phyloP scores from a whole-genome alignment of 2,329 filamentous ascomycete genomes.

The Pezicula neosporulosa region DNA sequence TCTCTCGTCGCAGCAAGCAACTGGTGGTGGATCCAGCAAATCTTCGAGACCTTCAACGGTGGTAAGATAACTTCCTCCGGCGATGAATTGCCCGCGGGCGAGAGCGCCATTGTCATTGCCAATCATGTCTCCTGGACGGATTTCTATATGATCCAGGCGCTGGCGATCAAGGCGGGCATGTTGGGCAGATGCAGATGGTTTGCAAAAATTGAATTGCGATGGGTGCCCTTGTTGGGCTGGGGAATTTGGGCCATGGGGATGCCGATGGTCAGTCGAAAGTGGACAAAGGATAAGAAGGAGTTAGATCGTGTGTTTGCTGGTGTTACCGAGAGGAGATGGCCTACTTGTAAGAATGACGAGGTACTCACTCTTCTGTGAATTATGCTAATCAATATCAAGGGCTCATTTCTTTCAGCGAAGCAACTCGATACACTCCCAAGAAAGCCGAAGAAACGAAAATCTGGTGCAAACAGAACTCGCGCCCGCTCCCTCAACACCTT shows the following conservation, averaged over 20 bases:
- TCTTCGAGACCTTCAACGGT: conserved; percentile 52
- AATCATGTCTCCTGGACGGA: conserved; percentile 62
- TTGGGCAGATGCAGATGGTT: conserved; percentile 60
- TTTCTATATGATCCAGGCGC: conserved; percentile 61
- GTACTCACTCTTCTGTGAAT: neutral
- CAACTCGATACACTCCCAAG: conserved; percentile 52
- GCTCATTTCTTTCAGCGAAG: conserved; percentile 63
- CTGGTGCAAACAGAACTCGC: conserved; percentile 49
- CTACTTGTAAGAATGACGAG: conserved; percentile 47
- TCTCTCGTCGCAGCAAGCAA: conserved; percentile 51
- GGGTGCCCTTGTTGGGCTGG: conserved; percentile 60
- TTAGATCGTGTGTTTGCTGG: conserved; percentile 54
- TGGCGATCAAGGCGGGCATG: conserved; percentile 53
- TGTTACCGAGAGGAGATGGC: conserved; percentile 48
- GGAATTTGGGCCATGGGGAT: conserved; percentile 63
- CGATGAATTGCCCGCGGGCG: conserved; percentile 45
- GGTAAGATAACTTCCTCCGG: conserved; percentile 51
- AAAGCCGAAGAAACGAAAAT: conserved; percentile 48
- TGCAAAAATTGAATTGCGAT: conserved; percentile 55
- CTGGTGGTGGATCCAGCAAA: conserved; percentile 54
- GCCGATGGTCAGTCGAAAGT: conserved; percentile 58
- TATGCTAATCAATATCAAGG: conserved; percentile 33
- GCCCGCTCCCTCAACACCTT: conserved; percentile 51
- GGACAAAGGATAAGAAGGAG: conserved; percentile 53
- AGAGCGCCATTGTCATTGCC: conserved; percentile 56